Percentiles rank a stretch among this genome's conserved stretches.
phyloP scores from a whole-genome alignment of 108 stramenopile species.

The Chaetoceros muelleri region DNA sequence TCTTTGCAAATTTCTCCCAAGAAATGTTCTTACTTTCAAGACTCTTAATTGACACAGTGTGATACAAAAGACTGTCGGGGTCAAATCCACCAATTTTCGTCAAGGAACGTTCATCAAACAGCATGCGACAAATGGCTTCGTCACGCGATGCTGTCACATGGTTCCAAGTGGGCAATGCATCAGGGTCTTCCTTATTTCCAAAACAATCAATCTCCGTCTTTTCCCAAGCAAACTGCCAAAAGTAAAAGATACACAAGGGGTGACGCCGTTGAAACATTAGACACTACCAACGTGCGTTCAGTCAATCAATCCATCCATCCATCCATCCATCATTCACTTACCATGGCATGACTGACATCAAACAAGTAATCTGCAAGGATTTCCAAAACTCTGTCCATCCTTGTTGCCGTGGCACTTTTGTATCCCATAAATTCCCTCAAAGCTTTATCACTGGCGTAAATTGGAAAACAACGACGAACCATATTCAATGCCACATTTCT shows the following conservation, averaged over 20 bases:
- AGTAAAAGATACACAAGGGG: background rate
- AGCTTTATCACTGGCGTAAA: conserved; percentile 8
- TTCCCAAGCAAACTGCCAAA: conserved; percentile 20
- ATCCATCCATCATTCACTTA: background rate
- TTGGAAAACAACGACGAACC: conserved; percentile 10
- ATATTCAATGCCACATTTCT: conserved; percentile 13
- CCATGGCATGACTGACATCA: conserved; percentile 46
- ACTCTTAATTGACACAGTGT: conserved; percentile 24
- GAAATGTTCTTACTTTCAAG: conserved; percentile 8
- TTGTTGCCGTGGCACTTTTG: conserved; percentile 20
- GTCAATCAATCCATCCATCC: no score
- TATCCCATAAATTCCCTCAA: conserved; percentile 34
- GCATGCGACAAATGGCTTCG: conserved; percentile 4
- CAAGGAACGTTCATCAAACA: conserved; percentile 27
- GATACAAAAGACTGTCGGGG: conserved; percentile 24
- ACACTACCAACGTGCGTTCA: no score
- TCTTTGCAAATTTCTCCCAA: conserved; percentile 27
- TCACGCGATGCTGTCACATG: conserved; percentile 1
- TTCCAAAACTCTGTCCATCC: conserved; percentile 14
- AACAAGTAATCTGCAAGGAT: conserved; percentile 28
- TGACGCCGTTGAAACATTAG: no score
- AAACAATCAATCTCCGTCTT: conserved; percentile 25
- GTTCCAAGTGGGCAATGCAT: background rate
- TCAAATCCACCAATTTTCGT: conserved; percentile 30
- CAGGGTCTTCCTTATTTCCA: background rate